These are phyloP conservation scores for Lavandula angustifolia DNA, from an alignment of 257 asterid species.

Conservation along the genomic window DNA sequence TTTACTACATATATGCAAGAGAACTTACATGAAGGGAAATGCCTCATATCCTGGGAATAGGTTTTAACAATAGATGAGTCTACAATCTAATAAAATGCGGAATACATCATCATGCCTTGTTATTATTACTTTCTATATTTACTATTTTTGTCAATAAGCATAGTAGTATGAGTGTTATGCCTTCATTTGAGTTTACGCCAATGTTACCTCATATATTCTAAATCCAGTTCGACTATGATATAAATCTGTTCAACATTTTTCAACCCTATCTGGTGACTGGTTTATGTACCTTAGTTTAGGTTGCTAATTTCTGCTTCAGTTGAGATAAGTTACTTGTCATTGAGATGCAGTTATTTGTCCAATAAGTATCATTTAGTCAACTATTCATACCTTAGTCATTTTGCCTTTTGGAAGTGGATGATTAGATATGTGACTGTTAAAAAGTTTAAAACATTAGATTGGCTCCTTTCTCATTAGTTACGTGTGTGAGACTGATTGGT, in stretches of 20 bases:
- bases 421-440: background rate
- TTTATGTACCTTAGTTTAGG: background rate
- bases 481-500: background rate
- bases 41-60: background rate
- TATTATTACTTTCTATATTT: background rate
- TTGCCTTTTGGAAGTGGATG: background rate
- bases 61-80: background rate
- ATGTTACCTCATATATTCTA: slow-evolving; percentile 1
- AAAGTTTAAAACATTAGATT: background rate
- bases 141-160: background rate
- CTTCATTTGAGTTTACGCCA: slow-evolving; percentile 15
- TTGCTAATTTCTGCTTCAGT: background rate
- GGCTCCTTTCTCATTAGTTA: background rate
- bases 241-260: too few relatives aligned
- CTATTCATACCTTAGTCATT: too few relatives aligned
- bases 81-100: background rate
- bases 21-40: background rate
- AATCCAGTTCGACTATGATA: background rate
- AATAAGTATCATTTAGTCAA: background rate
- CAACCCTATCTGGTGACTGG: background rate
- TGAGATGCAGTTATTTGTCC: background rate
- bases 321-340: background rate
- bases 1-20: background rate
- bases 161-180: background rate
- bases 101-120: slow-evolving; percentile 8